Percentiles rank a stretch among this genome's conserved stretches.
Conservation (phyloP, 1,139 yeast species). For the Lodderomyces parapsilosis region DNA sequence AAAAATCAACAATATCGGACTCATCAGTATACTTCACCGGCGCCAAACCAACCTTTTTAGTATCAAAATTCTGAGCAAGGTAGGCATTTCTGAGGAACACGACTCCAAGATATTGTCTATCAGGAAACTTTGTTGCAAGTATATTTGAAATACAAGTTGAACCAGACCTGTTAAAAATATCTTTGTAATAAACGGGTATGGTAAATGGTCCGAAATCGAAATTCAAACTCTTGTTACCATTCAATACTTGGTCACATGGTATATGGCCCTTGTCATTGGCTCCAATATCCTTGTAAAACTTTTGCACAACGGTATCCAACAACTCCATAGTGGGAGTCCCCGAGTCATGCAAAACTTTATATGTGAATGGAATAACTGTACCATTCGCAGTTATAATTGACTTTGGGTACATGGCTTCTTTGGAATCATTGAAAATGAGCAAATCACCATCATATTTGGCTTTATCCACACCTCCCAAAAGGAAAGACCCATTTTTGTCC, state of each 20-base stretch:
- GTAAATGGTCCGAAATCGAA: background rate
- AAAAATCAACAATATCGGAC: slow-evolving; percentile 7
- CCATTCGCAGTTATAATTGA: background rate
- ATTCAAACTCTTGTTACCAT: background rate
- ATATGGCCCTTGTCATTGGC: background rate
- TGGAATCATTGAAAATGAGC: slow-evolving; percentile 6
- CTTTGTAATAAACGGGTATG: background rate
- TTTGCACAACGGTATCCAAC: background rate
- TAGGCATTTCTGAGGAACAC: slow-evolving; percentile 44
- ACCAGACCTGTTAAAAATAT: background rate
- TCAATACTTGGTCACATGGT: background rate
- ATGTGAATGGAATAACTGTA: background rate
- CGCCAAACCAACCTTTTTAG: slow-evolving; percentile 7
- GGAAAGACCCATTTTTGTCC: slow-evolving; percentile 23
- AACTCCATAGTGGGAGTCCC: background rate
- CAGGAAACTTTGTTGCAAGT: background rate
- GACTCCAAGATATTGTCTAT: slow-evolving; percentile 24
- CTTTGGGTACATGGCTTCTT: background rate
- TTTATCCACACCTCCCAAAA: slow-evolving; percentile 32
- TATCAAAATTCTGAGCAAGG: slow-evolving; percentile 23
- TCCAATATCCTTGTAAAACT: background rate
- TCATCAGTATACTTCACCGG: slow-evolving; percentile 2
- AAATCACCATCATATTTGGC: slow-evolving; percentile 23
- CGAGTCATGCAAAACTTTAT: background rate
- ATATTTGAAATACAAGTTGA: too few relatives aligned